phyloP scores from a whole-genome alignment of 805 yeast species.

The Wickerhamomyces rabaulensis region DNA sequence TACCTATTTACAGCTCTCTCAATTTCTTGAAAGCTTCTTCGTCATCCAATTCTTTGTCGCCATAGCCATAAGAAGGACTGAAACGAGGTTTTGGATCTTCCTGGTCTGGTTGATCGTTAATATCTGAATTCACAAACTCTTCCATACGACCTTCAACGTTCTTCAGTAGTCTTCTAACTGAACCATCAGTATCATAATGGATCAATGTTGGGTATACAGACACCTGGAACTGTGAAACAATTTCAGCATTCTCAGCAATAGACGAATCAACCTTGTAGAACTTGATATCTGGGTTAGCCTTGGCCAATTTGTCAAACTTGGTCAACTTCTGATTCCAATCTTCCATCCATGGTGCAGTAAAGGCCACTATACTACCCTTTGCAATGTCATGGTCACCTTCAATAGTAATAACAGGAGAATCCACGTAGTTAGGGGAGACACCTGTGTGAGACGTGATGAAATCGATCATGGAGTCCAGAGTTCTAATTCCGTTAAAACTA shows the following conservation, averaged over 20 bases:
- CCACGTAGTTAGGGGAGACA: slow-evolving; percentile 28
- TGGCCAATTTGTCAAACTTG: slow-evolving; percentile 27
- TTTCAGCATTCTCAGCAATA: slow-evolving; percentile 19
- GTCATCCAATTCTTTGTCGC: slow-evolving; percentile 12
- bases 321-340: slow-evolving; percentile 29
- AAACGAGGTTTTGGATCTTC: slow-evolving; percentile 3
- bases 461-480: slow-evolving; percentile 27
- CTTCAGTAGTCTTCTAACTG: slow-evolving; percentile 8
- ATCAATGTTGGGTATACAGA: slow-evolving; percentile 28
- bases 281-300: slow-evolving; percentile 14
- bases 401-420: slow-evolving; percentile 9
- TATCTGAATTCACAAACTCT: slow-evolving; percentile 14
- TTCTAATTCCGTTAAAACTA: slow-evolving; percentile 31
- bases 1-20: slow-evolving; percentile 16
- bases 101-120: slow-evolving; percentile 12
- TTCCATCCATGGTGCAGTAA: slow-evolving; percentile 33
- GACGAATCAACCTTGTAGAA: slow-evolving; percentile 33
- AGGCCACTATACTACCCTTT: slow-evolving; percentile 24
- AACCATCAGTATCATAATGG: slow-evolving; percentile 11
- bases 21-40: slow-evolving; percentile 15
- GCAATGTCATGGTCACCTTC: slow-evolving; percentile 14
- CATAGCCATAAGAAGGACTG: slow-evolving; percentile 1
- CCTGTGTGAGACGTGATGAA: slow-evolving; percentile 30
- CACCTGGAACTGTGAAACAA: slow-evolving; percentile 25
- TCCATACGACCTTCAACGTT: slow-evolving; percentile 12